Evolutionary conservation across 768 basidiomycete genomes (phyloP), one percentile per base, ranked within the genome.

Genomic region (Boletellus emodensis): DNA sequence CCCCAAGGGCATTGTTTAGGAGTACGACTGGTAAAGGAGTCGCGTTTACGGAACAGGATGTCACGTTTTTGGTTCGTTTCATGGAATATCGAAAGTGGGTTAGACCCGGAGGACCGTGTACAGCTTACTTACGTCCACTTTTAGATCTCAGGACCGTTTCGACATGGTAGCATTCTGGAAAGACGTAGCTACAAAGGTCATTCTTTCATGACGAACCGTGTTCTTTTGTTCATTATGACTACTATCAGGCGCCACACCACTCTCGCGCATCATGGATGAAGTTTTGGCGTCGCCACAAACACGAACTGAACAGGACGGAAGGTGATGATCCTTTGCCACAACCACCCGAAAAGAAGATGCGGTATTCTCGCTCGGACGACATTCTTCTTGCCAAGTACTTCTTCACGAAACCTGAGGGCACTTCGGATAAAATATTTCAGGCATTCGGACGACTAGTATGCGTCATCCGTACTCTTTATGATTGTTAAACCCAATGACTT

Each of bases 241-340:
- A 18, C 45, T 41, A 18, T 18, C 59, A 89, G 86, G 90, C 90
- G 0, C 90, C 90, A 0, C 90, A 93, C 67, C 90, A 93, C 62
- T 92, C 90, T 22, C 83, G 89, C 34, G 90, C 90, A 41, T 93
- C 90, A 6, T 93, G 90, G 90, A 90, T 93, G 88, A 93, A 93
- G 68, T 93, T 84, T 67, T 93, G 89, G 81, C 79, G 90, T 14
- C 75, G 90, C 48, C 90, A 93, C 65, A 90, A 89, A 57, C 90
- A 93, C 58, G 90, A 93, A 58, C 71, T 90, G 34, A 76, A 84
- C 45, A 80, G 79, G 49, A 72, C 74, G 3, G 82, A 83, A n/a
- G 74, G 70, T 1, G 85, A 86, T 52, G 86, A 82, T 11, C 85
- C 86, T 1, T 70, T 87, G 12, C 88, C 89, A 6, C 76, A 77